Conservation (phyloP, 2,329 filamentous ascomycete species). For the Eutypella sp. region DNA sequence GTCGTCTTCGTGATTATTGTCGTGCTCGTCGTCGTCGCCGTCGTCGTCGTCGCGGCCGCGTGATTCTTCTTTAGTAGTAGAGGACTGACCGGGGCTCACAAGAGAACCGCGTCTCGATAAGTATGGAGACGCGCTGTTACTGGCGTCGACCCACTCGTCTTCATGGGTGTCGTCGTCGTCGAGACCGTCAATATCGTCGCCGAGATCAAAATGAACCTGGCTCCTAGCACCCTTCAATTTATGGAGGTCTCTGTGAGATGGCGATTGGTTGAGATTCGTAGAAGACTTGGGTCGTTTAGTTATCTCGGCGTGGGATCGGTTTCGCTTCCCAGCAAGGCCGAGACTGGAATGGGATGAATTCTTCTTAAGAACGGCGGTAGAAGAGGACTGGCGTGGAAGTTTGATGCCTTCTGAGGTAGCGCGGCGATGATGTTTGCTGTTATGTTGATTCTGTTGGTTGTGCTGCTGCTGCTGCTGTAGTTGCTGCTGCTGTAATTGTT, state of each 20-base stretch:
- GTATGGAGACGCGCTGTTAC: conserved; percentile 57
- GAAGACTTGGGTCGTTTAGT: conserved; percentile 44
- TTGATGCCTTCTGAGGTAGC: conserved; percentile 47
- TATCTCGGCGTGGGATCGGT: conserved; percentile 55
- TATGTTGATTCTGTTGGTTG: too few species aligned
- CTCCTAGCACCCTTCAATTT: conserved; percentile 40
- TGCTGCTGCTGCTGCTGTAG: too few species aligned
- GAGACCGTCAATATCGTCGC: conserved; percentile 40
- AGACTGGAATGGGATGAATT: conserved; percentile 50
- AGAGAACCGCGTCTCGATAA: conserved; percentile 46
- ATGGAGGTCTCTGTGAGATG: conserved; percentile 45
- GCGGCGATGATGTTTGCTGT: conserved; percentile 48
- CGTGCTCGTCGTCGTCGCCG: conserved; percentile 2
- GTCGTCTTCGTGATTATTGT: conserved; percentile 5
- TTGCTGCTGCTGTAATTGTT: too few species aligned
- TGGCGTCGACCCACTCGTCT: conserved; percentile 65
- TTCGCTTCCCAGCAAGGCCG: conserved; percentile 41
- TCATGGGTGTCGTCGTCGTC: conserved; percentile 33
- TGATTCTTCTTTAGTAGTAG: conserved; percentile 30
- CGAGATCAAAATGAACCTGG: conserved; percentile 61
- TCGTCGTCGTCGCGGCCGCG: background rate
- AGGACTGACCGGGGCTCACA: conserved; percentile 45
- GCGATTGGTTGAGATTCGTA: conserved; percentile 48
- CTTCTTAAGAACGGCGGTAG: conserved; percentile 43
- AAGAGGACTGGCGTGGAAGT: conserved; percentile 40